A percentile compares a stretch with the other conserved stretches of the same genome.
These are phyloP conservation scores for Gossypium gossypioides DNA, from an alignment of 441 rosid genomes.

Conservation along the genomic window DNA sequence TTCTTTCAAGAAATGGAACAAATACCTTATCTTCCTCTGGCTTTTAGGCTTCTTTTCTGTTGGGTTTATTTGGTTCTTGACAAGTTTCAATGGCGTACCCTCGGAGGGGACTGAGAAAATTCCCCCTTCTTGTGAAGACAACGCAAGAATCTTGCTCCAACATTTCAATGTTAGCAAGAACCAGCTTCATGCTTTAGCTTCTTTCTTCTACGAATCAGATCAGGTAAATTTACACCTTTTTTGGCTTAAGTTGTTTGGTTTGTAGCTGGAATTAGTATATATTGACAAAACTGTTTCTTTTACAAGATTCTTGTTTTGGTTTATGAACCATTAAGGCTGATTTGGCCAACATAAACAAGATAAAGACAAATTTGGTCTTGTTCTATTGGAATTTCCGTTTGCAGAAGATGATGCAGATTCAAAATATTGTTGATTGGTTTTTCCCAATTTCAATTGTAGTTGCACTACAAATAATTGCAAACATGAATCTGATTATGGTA, in stretches of 20 bases:
- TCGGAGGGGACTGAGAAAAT: conserved; percentile 16
- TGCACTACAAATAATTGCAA: neutral
- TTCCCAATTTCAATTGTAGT: neutral
- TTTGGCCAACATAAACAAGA: neutral
- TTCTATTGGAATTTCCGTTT: conserved; percentile 8
- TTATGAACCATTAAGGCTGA: conserved; percentile 10
- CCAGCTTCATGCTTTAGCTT: conserved; percentile 41
- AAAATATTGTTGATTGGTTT: conserved; percentile 3
- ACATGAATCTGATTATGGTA: neutral
- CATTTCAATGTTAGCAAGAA: conserved; percentile 41
- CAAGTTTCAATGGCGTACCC: conserved; percentile 21
- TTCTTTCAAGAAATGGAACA: conserved; percentile 36
- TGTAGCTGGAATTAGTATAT: conserved; percentile 8
- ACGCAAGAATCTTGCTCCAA: conserved; percentile 29
- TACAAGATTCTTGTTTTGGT: conserved; percentile 5
- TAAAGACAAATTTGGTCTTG: conserved; percentile 9
- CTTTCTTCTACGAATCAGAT: conserved; percentile 56
- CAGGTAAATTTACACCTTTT: conserved; percentile 38
- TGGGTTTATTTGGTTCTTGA: conserved; percentile 34
- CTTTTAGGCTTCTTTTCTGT: conserved; percentile 29
- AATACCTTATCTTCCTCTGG: conserved; percentile 33
- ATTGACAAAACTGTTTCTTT: conserved; percentile 1
- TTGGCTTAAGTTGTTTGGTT: neutral
- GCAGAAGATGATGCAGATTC: neutral
- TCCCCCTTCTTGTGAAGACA: conserved; percentile 29